Percentiles rank a stretch among this genome's conserved stretches.
phyloP scores from a whole-genome alignment of 2,329 filamentous ascomycete species.

The Lasiodiplodia gonubiensis region DNA sequence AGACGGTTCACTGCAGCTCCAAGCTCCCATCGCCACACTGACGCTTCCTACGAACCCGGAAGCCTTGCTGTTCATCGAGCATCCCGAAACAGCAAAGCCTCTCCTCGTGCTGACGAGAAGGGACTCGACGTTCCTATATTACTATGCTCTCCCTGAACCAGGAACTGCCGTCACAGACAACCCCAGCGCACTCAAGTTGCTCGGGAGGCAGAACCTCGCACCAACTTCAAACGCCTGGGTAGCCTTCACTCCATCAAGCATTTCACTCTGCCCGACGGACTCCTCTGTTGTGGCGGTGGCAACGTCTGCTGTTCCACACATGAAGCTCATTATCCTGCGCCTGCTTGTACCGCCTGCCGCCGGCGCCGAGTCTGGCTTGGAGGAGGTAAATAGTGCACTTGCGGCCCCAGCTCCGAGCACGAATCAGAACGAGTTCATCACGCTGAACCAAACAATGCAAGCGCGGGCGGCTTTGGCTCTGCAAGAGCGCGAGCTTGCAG shows the following conservation, averaged over 20 bases:
- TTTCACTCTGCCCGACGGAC: conserved; percentile 62
- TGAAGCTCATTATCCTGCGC: conserved; percentile 66
- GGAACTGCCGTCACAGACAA: background rate
- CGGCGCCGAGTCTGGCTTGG: background rate
- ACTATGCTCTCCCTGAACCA: conserved; percentile 51
- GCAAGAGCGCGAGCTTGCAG: conserved; percentile 63
- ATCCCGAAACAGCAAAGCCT: conserved; percentile 54
- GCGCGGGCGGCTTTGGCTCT: conserved; percentile 57
- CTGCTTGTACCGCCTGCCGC: conserved; percentile 56
- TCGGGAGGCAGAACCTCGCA: conserved; percentile 65
- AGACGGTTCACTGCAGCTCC: conserved; percentile 31
- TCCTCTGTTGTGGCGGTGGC: conserved; percentile 62
- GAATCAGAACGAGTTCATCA: background rate
- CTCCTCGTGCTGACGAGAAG: conserved; percentile 61
- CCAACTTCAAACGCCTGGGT: conserved; percentile 69
- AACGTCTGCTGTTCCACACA: conserved; percentile 64
- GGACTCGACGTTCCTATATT: conserved; percentile 65
- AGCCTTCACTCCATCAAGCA: conserved; percentile 64
- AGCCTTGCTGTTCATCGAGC: conserved; percentile 58
- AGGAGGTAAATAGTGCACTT: background rate
- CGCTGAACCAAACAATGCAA: conserved; percentile 57
- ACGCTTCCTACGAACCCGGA: conserved; percentile 62
- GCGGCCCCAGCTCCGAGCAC: background rate
- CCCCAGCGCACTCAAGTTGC: conserved; percentile 43
- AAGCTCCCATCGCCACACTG: conserved; percentile 48